Evolutionary conservation across 345 rosid species (phyloP).

Genomic region (Zanthoxylum bungeanum): DNA sequence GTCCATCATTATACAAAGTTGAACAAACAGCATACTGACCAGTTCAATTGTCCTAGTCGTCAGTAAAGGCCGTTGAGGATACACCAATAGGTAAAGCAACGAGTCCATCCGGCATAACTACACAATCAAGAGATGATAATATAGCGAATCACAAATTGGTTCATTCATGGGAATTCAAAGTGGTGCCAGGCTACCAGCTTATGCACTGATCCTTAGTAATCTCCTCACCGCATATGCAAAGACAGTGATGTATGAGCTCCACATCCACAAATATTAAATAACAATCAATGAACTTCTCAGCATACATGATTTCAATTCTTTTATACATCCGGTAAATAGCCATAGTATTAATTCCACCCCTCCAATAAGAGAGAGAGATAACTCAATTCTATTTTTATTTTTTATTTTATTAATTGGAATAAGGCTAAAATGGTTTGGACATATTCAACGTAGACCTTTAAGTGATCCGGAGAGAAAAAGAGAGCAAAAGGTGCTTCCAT

Average conservation of each 20-base stretch:
- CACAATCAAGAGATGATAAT: conserved; percentile 9
- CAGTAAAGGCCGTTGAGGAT: conserved; percentile 89
- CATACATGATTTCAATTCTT: neutral
- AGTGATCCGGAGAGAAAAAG: no score
- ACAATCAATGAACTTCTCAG: neutral
- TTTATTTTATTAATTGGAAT: neutral
- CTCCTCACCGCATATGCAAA: neutral
- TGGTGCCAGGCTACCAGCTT: neutral
- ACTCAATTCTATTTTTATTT: neutral
- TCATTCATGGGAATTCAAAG: neutral
- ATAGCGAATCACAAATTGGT: neutral
- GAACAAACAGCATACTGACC: conserved; percentile 37
- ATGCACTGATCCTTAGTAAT: neutral
- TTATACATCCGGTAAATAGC: neutral
- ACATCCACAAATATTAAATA: neutral
- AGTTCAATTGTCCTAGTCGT: conserved; percentile 96
- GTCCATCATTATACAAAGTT: neutral
- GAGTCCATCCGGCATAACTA: conserved; percentile 87
- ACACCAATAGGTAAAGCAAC: conserved; percentile 79
- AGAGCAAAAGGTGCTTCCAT: no score
- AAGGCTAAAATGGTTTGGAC: no score
- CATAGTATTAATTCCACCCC: neutral
- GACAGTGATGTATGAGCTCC: neutral
- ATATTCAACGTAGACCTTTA: no score
- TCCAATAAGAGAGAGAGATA: neutral